A percentile compares a stretch with the other conserved stretches of the same genome.
These are phyloP conservation scores for Euphorbia peplus DNA, from an alignment of 345 rosid genomes.

Conservation along the genomic window DNA sequence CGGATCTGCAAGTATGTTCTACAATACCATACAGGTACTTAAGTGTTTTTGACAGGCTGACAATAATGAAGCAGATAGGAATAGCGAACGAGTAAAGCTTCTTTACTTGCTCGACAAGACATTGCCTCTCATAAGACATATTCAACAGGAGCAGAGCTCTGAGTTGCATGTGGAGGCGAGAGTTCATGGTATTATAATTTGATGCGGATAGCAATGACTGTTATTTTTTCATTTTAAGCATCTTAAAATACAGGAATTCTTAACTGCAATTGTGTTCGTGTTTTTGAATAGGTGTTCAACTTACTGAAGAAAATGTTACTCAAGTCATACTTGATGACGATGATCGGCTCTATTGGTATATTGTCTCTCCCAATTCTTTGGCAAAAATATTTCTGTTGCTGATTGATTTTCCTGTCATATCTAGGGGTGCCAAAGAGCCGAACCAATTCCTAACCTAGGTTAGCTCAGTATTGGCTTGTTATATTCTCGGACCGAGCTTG, in stretches of 20 bases:
- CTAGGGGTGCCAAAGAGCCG: no score
- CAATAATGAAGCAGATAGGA: constrained; percentile 27
- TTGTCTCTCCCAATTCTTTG: constrained; percentile 20
- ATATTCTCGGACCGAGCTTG: no score
- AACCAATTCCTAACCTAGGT: no score
- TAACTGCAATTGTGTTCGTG: constrained; percentile 9
- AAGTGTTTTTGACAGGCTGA: constrained; percentile 28
- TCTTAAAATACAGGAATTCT: constrained; percentile 6
- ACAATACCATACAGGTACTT: constrained; percentile 14
- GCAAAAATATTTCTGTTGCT: neutral
- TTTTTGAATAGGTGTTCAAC: constrained; percentile 30
- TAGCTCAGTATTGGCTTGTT: no score
- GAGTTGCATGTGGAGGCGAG: constrained; percentile 40
- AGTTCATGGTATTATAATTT: constrained; percentile 32
- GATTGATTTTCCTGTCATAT: constrained; percentile 4
- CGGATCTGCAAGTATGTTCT: neutral
- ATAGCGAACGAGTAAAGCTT: constrained; percentile 34
- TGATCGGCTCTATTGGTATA: constrained; percentile 55
- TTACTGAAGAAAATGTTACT: constrained; percentile 34
- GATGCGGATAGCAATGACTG: neutral
- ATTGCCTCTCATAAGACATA: constrained; percentile 42
- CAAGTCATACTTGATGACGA: constrained; percentile 35
- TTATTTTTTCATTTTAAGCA: constrained; percentile 8
- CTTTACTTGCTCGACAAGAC: constrained; percentile 42
- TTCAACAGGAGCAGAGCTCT: constrained; percentile 43